Conservation (phyloP, 352 stramenopile species). For the Phytopythium vexans region DNA sequence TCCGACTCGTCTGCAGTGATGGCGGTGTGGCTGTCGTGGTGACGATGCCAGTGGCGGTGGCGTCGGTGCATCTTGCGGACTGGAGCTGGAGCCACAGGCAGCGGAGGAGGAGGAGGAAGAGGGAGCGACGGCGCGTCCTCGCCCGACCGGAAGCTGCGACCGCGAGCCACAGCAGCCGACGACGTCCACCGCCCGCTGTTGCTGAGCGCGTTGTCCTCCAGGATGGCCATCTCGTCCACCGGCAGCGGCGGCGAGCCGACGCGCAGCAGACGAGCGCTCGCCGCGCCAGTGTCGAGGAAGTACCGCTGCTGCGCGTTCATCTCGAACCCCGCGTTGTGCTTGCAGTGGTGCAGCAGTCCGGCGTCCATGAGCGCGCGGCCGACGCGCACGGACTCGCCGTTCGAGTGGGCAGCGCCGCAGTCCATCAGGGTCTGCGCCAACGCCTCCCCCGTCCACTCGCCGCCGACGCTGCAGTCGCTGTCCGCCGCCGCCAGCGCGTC, state of each 20-base stretch:
- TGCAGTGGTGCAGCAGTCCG: conserved; percentile 45
- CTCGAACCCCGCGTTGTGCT: conserved; percentile 32
- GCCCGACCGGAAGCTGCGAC: too few relatives aligned
- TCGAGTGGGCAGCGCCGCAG: not conserved
- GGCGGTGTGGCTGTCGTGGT: not conserved
- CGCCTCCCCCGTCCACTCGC: not conserved
- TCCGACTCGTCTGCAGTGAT: not conserved
- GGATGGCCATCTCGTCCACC: not conserved
- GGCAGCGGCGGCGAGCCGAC: not conserved
- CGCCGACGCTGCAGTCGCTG: not conserved
- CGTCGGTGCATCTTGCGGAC: not conserved
- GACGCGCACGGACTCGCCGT: conserved; percentile 33
- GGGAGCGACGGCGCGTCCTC: not conserved
- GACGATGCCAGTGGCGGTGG: not conserved
- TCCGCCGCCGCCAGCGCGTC: not conserved
- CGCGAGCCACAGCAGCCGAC: too few relatives aligned
- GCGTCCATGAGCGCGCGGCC: conserved; percentile 50
- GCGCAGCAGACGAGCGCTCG: conserved; percentile 16
- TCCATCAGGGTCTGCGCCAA: not conserved
- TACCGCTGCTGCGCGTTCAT: conserved; percentile 17
- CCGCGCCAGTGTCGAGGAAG: conserved; percentile 30
- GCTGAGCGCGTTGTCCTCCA: not conserved
- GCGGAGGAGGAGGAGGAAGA: not conserved
- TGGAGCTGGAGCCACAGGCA: not conserved
- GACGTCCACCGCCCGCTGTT: too few relatives aligned